These are phyloP conservation scores for Hirsutella rhossiliensis DNA, from an alignment of 2,329 filamentous ascomycete genomes.

Conservation along the genomic window DNA sequence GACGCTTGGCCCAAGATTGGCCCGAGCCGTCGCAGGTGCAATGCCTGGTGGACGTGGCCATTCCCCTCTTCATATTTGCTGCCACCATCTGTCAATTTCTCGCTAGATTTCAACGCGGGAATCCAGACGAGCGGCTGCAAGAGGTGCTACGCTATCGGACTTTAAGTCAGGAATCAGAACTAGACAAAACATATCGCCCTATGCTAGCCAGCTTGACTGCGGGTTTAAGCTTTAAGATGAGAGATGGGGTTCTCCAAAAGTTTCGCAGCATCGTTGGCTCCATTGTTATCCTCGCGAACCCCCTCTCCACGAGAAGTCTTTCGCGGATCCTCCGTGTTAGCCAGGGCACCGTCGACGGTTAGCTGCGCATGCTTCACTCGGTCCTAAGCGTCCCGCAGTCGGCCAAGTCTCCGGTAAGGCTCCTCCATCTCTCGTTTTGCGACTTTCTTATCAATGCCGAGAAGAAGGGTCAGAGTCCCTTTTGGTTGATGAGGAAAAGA, in stretches of 20 bases:
- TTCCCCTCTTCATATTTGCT: conserved; percentile 23
- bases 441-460: no score
- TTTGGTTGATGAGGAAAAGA: no score
- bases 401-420: no score
- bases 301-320: not conserved
- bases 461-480: no score
- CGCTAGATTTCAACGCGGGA: conserved; percentile 2
- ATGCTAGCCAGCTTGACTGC: no score
- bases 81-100: conserved; percentile 18
- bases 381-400: not conserved
- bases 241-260: not conserved
- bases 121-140: not conserved
- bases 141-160: not conserved
- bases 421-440: no score
- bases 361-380: not conserved
- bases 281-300: not conserved
- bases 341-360: not conserved
- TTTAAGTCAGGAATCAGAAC: not conserved
- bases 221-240: not conserved
- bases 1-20: conserved; percentile 14
- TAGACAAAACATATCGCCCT: not conserved
- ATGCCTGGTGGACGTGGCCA: conserved; percentile 14
- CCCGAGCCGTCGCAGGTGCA: conserved; percentile 7
- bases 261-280: not conserved
- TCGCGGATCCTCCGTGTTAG: not conserved